Evolutionary conservation across 306 rosid species (phyloP).

Genomic region (Canavalia ensiformis): DNA sequence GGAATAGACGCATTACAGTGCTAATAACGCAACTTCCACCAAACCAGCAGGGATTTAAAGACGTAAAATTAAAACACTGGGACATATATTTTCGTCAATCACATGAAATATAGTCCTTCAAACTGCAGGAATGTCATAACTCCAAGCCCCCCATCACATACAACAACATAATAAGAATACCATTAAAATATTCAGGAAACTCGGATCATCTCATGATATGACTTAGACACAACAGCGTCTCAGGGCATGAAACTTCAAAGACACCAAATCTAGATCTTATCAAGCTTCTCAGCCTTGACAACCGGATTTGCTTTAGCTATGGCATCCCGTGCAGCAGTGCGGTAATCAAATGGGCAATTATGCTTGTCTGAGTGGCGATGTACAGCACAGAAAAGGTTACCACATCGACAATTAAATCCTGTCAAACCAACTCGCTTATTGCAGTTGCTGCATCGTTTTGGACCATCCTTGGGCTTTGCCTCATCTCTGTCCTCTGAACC

Average conservation of each 20-base stretch:
- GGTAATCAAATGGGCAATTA: conserved; percentile 74
- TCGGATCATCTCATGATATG: conserved; percentile 57
- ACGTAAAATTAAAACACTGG: conserved; percentile 54
- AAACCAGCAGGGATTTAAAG: conserved; percentile 59
- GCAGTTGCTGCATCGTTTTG: conserved; percentile 75
- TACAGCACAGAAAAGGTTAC: conserved; percentile 68
- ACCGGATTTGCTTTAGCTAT: conserved; percentile 79
- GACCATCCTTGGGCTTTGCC: conserved; percentile 68
- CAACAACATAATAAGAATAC: conserved; percentile 54
- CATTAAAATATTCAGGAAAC: conserved; percentile 60
- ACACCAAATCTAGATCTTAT: conserved; percentile 63
- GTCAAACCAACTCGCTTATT: conserved; percentile 79
- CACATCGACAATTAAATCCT: conserved; percentile 83
- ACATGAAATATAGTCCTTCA: conserved; percentile 65
- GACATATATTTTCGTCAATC: conserved; percentile 58
- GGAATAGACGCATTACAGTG: conserved; percentile 54
- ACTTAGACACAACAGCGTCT: conserved; percentile 51
- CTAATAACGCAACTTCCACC: conserved; percentile 54
- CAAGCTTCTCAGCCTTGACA: conserved; percentile 82
- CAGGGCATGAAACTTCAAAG: conserved; percentile 44
- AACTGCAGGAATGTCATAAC: conserved; percentile 59
- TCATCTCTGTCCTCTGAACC: conserved; percentile 56
- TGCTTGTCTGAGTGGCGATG: conserved; percentile 88
- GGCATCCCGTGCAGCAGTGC: conserved; percentile 74
- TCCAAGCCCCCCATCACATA: conserved; percentile 58